A percentile compares a stretch with the other conserved stretches of the same genome.
Conservation (phyloP, 495 filamentous ascomycete species). For the Podospora conica region DNA sequence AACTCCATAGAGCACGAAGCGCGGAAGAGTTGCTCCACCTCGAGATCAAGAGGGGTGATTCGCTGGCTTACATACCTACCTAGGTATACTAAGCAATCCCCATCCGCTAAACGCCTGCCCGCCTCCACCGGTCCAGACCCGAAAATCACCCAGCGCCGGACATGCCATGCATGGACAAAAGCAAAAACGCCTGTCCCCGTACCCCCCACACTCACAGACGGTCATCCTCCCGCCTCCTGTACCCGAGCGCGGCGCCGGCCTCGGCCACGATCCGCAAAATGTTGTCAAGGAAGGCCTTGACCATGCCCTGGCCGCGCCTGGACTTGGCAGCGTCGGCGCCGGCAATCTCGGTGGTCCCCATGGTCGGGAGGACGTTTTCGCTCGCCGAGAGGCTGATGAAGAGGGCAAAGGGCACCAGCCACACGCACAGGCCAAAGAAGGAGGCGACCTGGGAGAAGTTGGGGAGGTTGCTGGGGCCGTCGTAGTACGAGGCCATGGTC, state of each 20-base stretch:
- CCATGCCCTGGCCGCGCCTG: slow-evolving; percentile 71
- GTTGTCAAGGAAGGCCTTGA: slow-evolving; percentile 79
- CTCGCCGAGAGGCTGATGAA: slow-evolving; percentile 90
- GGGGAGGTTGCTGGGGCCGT: slow-evolving; percentile 55
- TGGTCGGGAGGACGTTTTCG: slow-evolving; percentile 90
- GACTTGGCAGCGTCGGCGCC: slow-evolving; percentile 42
- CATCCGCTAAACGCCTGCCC: background rate
- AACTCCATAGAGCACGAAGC: background rate
- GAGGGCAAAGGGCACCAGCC: slow-evolving; percentile 91
- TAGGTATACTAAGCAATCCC: background rate
- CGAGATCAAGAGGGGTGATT: background rate
- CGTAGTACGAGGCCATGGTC: slow-evolving; percentile 49
- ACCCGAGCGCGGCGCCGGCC: slow-evolving; percentile 65
- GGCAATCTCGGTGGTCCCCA: slow-evolving; percentile 42
- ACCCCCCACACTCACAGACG: slow-evolving; percentile 13
- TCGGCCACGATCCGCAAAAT: slow-evolving; percentile 67
- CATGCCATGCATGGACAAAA: background rate
- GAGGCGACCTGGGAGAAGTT: slow-evolving; percentile 92
- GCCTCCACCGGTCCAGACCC: background rate
- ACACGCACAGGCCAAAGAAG: slow-evolving; percentile 94
- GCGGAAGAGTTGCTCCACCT: background rate
- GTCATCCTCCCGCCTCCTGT: slow-evolving; percentile 40
- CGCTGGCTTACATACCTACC: background rate
- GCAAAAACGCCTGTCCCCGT: background rate
- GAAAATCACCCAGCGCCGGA: background rate